phyloP scores from a whole-genome alignment of 2,329 filamentous ascomycete genomes.

The Colletotrichum lindemuthianum region DNA sequence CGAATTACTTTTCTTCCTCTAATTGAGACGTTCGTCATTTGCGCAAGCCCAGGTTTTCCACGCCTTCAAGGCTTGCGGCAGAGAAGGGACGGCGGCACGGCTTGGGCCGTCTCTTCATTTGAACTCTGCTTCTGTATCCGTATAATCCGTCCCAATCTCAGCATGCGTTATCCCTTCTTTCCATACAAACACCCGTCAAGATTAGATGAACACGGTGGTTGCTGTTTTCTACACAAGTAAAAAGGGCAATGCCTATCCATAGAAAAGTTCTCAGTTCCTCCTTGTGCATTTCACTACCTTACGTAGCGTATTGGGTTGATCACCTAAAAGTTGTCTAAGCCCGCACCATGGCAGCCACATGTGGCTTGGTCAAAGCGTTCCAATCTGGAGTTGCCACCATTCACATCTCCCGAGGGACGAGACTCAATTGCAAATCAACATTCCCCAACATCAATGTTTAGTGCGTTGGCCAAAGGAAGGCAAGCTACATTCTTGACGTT shows the following conservation, averaged over 20 bases:
- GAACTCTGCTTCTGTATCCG: no score
- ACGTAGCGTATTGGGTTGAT: no score
- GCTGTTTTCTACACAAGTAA: neutral
- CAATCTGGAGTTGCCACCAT: neutral
- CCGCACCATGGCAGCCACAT: neutral
- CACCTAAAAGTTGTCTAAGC: no score
- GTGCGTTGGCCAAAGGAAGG: neutral
- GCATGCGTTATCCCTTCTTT: neutral
- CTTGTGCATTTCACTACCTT: no score
- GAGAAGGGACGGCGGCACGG: slow-evolving; percentile 6
- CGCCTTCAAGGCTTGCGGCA: slow-evolving; percentile 1
- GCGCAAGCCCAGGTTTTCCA: slow-evolving; percentile 20
- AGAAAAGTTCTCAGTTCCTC: no score
- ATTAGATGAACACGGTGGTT: neutral
- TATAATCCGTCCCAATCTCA: neutral
- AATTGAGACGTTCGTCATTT: slow-evolving; percentile 23
- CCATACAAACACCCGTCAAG: slow-evolving; percentile 5
- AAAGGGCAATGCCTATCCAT: no score
- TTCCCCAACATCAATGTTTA: slow-evolving; percentile 2
- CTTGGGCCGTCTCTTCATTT: slow-evolving; percentile 25
- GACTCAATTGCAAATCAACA: slow-evolving; percentile 18
- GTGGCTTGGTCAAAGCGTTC: neutral
- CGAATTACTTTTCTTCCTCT: slow-evolving; percentile 17
- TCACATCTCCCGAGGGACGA: neutral
- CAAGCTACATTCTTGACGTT: neutral